These are phyloP conservation scores for Moringa oleifera DNA, from an alignment of 345 rosid genomes.

Conservation along the genomic window DNA sequence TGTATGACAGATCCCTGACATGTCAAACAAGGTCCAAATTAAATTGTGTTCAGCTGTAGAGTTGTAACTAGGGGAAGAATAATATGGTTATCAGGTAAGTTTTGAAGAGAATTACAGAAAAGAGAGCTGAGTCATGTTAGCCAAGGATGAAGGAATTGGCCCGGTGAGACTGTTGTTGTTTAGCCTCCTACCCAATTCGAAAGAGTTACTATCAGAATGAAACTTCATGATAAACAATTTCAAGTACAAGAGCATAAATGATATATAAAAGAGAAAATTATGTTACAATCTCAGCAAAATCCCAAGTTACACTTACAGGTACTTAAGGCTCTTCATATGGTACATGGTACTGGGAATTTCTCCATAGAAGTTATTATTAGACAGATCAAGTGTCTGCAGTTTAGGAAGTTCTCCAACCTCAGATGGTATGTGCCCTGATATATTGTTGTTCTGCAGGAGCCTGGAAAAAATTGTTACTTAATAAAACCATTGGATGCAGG, in stretches of 20 bases:
- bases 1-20: constrained; percentile 56
- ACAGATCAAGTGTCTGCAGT: constrained; percentile 82
- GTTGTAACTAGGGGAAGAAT: background rate
- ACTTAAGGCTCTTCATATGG: constrained; percentile 49
- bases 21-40: constrained; percentile 1
- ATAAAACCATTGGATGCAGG: constrained; percentile 2
- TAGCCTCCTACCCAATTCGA: constrained; percentile 56
- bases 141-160: constrained; percentile 63
- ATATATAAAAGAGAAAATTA: background rate
- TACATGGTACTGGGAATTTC: constrained; percentile 59
- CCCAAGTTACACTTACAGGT: constrained; percentile 47
- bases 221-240: background rate
- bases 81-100: background rate
- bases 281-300: too few species aligned
- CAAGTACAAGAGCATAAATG: background rate
- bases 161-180: constrained; percentile 72
- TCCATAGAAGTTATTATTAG: constrained; percentile 62
- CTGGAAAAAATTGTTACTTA: constrained; percentile 34
- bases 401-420: constrained; percentile 71
- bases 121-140: constrained; percentile 69
- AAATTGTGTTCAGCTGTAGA: too few species aligned
- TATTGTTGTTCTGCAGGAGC: constrained; percentile 68
- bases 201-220: constrained; percentile 6
- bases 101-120: constrained; percentile 56
- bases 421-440: constrained; percentile 65